Evolutionary conservation across 495 filamentous ascomycete genomes (phyloP).

Genomic region (Podospora appendiculata): DNA sequence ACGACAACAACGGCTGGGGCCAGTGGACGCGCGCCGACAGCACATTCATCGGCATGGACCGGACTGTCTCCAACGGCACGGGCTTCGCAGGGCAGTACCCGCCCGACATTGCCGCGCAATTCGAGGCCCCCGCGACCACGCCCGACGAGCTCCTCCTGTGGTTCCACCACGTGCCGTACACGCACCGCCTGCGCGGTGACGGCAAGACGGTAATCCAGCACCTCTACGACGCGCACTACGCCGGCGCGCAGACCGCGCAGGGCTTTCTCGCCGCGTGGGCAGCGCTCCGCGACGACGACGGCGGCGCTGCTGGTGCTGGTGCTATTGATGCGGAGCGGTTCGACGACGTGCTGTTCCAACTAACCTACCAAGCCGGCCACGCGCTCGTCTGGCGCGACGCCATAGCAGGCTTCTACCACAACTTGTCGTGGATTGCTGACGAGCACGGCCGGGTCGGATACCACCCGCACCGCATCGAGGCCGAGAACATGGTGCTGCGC

Average conservation of each 20-base stretch:
- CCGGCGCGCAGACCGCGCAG: slow-evolving; percentile 51
- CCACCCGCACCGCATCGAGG: slow-evolving; percentile 57
- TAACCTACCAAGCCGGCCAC: slow-evolving; percentile 61
- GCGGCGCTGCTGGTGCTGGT: slow-evolving; percentile 18
- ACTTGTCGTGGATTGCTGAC: slow-evolving; percentile 53
- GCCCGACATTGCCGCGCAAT: slow-evolving; percentile 45
- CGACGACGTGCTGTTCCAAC: slow-evolving; percentile 46
- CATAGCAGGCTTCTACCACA: slow-evolving; percentile 53
- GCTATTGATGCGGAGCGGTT: slow-evolving; percentile 56
- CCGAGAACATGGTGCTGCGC: slow-evolving; percentile 51
- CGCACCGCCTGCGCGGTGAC: slow-evolving; percentile 47
- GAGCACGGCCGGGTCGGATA: slow-evolving; percentile 43
- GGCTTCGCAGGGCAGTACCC: slow-evolving; percentile 61
- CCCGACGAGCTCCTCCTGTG: slow-evolving; percentile 64
- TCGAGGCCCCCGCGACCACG: slow-evolving; percentile 54
- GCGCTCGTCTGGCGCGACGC: slow-evolving; percentile 62
- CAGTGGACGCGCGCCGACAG: slow-evolving; percentile 64
- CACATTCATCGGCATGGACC: slow-evolving; percentile 61
- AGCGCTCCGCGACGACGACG: slow-evolving; percentile 23
- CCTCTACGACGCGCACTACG: slow-evolving; percentile 67
- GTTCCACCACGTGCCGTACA: slow-evolving; percentile 72
- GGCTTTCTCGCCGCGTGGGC: slow-evolving; percentile 49
- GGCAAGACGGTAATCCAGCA: slow-evolving; percentile 69
- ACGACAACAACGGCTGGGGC: slow-evolving; percentile 63
- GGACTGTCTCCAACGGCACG: slow-evolving; percentile 60